phyloP scores from a whole-genome alignment of 1,139 yeast genomes.

The Meyerozyma elateridarum region DNA sequence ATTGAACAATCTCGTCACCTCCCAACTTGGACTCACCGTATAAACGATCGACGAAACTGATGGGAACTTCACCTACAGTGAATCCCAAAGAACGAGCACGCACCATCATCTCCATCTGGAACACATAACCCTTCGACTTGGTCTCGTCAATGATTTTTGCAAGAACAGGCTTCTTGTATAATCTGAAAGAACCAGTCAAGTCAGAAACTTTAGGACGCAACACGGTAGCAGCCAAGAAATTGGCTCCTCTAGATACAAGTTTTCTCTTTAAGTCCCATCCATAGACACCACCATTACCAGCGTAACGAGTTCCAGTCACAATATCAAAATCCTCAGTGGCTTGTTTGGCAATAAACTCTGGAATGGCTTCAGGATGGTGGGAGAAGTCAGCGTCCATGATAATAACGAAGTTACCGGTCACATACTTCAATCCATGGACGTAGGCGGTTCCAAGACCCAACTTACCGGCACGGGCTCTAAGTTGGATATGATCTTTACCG shows the following conservation, averaged over 20 bases:
- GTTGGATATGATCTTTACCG: conserved; percentile 59
- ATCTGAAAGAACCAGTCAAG: conserved; percentile 74
- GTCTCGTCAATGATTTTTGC: conserved; percentile 65
- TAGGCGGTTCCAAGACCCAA: conserved; percentile 81
- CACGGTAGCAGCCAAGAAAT: conserved; percentile 68
- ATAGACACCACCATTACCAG: conserved; percentile 78
- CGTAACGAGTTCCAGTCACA: conserved; percentile 83
- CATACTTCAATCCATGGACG: conserved; percentile 71
- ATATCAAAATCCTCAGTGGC: conserved; percentile 62
- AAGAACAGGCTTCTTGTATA: conserved; percentile 68
- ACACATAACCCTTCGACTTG: conserved; percentile 75
- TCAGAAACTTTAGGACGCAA: conserved; percentile 74
- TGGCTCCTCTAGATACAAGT: conserved; percentile 76
- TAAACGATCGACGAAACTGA: conserved; percentile 72
- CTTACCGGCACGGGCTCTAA: conserved; percentile 75
- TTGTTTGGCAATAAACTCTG: conserved; percentile 68
- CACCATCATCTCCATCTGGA: conserved; percentile 90
- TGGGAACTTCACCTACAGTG: conserved; percentile 76
- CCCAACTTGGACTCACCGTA: conserved; percentile 81
- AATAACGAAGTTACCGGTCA: conserved; percentile 70
- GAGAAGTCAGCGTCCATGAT: conserved; percentile 88
- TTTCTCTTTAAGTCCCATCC: conserved; percentile 86
- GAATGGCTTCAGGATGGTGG: conserved; percentile 78
- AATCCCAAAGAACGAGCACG: conserved; percentile 70
- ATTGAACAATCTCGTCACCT: conserved; percentile 77